Percentiles rank a stretch among this genome's conserved stretches.
phyloP scores from a whole-genome alignment of 768 basidiomycete species.

The Tephrocybe sp. region DNA sequence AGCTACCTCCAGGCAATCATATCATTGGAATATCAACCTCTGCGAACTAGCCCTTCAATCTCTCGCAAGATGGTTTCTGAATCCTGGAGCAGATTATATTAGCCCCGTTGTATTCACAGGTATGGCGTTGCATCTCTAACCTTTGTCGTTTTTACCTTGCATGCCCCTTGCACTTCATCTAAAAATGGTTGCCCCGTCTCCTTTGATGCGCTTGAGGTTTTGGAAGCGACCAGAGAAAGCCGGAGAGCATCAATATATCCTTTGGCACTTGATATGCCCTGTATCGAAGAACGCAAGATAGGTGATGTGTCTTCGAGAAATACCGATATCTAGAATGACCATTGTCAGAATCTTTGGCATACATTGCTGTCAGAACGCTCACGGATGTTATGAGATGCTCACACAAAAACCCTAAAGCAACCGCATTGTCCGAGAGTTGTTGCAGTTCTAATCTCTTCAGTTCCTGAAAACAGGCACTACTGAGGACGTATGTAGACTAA shows the following conservation, averaged over 20 bases:
- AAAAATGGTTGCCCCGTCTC: neutral
- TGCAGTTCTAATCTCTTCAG: conserved; percentile 17
- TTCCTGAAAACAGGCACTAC: conserved; percentile 9
- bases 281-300: conserved; percentile 17
- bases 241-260: conserved; percentile 25
- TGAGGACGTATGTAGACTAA: neutral
- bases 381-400: conserved; percentile 26
- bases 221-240: conserved; percentile 9
- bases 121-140: neutral
- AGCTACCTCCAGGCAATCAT: neutral
- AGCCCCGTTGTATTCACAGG: neutral
- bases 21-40: conserved; percentile 3
- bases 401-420: conserved; percentile 25
- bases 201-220: neutral
- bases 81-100: neutral
- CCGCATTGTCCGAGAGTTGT: conserved; percentile 18
- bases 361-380: neutral
- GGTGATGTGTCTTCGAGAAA: conserved; percentile 23
- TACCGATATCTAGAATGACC: conserved; percentile 19
- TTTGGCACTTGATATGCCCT: conserved; percentile 16
- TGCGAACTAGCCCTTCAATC: conserved; percentile 4
- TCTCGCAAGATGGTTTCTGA: neutral
- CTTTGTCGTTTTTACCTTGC: conserved; percentile 1
- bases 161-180: conserved; percentile 6
- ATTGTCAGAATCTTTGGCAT: neutral